Percentiles rank a stretch among this genome's conserved stretches.
Evolutionary conservation across 83 land plant genomes (phyloP).

Genomic region (Diphasiastrum complanatum): DNA sequence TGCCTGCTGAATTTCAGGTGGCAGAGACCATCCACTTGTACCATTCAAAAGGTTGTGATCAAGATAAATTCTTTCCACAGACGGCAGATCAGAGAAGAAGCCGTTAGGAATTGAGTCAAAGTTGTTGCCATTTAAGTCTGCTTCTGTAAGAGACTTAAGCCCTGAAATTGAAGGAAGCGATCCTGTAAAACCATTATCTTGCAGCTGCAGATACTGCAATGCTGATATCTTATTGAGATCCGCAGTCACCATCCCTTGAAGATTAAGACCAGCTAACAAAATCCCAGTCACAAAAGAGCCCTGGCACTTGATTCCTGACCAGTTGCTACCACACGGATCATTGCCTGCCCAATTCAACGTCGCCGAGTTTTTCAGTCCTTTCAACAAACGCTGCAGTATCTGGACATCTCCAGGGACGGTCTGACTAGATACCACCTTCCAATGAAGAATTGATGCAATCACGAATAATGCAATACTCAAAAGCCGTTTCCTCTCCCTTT

Average conservation of each 20-base stretch:
- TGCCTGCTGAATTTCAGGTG: conserved; percentile 13
- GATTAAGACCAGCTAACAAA: not conserved
- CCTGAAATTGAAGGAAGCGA: conserved; percentile 24
- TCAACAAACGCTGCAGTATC: too few relatives aligned
- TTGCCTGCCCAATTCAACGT: too few relatives aligned
- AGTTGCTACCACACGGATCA: too few relatives aligned
- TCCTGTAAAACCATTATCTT: conserved; percentile 17
- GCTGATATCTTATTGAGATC: conserved; percentile 2
- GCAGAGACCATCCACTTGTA: conserved; percentile 25
- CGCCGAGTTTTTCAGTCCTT: too few relatives aligned
- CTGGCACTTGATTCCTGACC: not conserved
- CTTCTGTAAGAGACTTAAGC: conserved; percentile 12
- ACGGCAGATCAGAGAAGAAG: conserved; percentile 23
- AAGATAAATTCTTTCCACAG: conserved; percentile 6
- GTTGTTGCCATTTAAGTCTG: conserved; percentile 22
- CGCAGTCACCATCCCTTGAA: conserved; percentile 17
- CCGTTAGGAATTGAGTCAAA: conserved; percentile 25
- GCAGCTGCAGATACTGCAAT: conserved; percentile 7
- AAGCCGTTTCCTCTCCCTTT: too few relatives aligned
- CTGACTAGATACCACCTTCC: too few relatives aligned
- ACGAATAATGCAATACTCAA: too few relatives aligned
- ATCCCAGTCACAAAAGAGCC: conserved; percentile 3
- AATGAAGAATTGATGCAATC: too few relatives aligned
- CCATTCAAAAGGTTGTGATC: conserved; percentile 26
- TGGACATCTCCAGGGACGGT: too few relatives aligned